Evolutionary conservation across 2,329 filamentous ascomycete species (phyloP), one percentile per base, ranked within the genome.

Genomic region (Aspergillus spinulosporus): DNA sequence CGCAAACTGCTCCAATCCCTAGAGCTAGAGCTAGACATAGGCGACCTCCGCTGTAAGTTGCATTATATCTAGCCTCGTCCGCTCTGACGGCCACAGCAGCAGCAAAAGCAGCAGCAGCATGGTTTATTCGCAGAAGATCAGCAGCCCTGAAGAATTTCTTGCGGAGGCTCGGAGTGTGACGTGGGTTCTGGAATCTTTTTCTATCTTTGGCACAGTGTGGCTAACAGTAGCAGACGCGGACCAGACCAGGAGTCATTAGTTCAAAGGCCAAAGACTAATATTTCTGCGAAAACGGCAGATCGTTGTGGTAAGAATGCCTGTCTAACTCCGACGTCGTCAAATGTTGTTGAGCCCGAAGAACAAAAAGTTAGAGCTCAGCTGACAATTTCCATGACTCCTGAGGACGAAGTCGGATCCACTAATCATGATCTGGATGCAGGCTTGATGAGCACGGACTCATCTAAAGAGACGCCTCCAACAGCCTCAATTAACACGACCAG

Each of bases 21-120:
- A 42, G 5, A 42, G 15, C 32, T 29, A 15, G 9, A 37, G n/a
- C 59, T 43, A 66, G 59, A 52, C 34, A 3, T n/a, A 34, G 5
- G 21, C n/a, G 64, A 49, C 57, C 60, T 36, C 60, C 60, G 43
- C 50, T 62, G 61, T 62, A 63, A 59, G 63, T 62, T 45, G 12
- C 21, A 31, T 6, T 46, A 15, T 34, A 36, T 37, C 36, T 42
- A 31, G 14, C 37, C 40, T 46, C n/a, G 26, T 15, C 29, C 11
- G 40, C 28, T 49, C 49, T 57, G 32, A 57, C 40, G 9, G 15
- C 8, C n/a, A 29, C 12, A 29, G 32, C 50, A 53, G 32, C 34
- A 64, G 57, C 29, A 28, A 51, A 34, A 52, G 29, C 37, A 63
- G 57, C 21, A 21, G 21, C 21, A 21, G 21, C 21, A 21, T 21